Conservation (phyloP, 495 filamentous ascomycete species). For the Penicillium coprophilum region DNA sequence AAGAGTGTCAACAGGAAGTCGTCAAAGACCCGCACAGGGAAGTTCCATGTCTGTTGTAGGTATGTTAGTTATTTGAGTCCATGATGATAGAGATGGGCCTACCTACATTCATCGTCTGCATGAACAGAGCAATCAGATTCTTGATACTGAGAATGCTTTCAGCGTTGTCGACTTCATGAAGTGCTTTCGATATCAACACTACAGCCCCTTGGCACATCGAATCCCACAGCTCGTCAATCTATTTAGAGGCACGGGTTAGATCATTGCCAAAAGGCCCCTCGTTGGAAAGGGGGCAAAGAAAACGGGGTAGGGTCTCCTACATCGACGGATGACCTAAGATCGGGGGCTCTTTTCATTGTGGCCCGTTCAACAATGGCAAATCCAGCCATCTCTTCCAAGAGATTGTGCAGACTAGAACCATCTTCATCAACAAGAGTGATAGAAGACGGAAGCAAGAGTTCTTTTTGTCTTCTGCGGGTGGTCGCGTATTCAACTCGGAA, state of each 20-base stretch:
- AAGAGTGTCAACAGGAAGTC: conserved; percentile 82
- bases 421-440: conserved; percentile 72
- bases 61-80: conserved; percentile 15
- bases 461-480: conserved; percentile 87
- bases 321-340: conserved; percentile 79
- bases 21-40: conserved; percentile 77
- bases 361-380: conserved; percentile 96
- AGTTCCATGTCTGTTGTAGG: conserved; percentile 73
- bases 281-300: not conserved
- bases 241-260: conserved; percentile 9
- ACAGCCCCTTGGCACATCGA: conserved; percentile 93
- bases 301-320: conserved; percentile 45
- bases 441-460: conserved; percentile 73
- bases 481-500: conserved; percentile 89
- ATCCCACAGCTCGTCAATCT: conserved; percentile 97
- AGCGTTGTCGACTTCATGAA: conserved; percentile 75
- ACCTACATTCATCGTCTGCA: conserved; percentile 90
- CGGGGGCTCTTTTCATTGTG: conserved; percentile 82
- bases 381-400: conserved; percentile 90
- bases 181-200: conserved; percentile 70
- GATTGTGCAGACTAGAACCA: conserved; percentile 72
- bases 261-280: not conserved
- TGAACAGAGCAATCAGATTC: conserved; percentile 87
- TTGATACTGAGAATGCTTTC: conserved; percentile 88
- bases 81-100: not conserved